Percentiles rank a stretch among this genome's conserved stretches.
Evolutionary conservation across 352 stramenopile genomes (phyloP).

Genomic region (Globisporangium radiosum): DNA sequence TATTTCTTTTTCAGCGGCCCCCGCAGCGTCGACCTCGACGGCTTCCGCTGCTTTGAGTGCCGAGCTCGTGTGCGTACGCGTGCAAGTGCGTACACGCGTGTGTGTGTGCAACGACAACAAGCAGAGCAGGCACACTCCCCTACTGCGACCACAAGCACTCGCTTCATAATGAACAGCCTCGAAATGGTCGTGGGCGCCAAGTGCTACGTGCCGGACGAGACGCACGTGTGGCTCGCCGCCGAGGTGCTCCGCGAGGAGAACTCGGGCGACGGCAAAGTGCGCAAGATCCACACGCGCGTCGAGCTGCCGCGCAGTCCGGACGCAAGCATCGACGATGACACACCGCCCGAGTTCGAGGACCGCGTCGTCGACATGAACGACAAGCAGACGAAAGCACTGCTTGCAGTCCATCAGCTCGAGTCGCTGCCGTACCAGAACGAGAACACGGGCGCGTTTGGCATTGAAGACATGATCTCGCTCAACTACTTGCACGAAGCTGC

Average conservation of each 20-base stretch:
- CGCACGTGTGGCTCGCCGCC: constrained; percentile 76
- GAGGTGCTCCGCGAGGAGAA: constrained; percentile 69
- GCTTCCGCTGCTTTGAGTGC: too few relatives aligned
- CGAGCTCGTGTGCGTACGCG: too few relatives aligned
- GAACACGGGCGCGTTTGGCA: constrained; percentile 48
- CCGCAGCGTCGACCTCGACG: too few relatives aligned
- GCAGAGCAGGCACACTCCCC: neutral
- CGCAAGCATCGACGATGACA: constrained; percentile 7
- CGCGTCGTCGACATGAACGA: constrained; percentile 63
- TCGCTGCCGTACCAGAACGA: constrained; percentile 85
- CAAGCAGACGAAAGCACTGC: constrained; percentile 65
- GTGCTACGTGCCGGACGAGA: constrained; percentile 85
- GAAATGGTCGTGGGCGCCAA: constrained; percentile 68
- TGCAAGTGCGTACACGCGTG: too few relatives aligned
- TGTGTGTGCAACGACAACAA: neutral
- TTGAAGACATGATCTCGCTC: constrained; percentile 84
- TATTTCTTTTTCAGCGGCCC: too few relatives aligned
- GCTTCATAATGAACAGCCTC: constrained; percentile 21
- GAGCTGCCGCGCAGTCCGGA: constrained; percentile 29
- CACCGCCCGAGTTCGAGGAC: constrained; percentile 26
- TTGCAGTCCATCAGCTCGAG: constrained; percentile 68
- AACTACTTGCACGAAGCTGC: constrained; percentile 89
- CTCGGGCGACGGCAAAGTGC: constrained; percentile 44
- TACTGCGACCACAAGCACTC: neutral
- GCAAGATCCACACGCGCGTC: constrained; percentile 64